Conservation (phyloP, 371 early-diverging fungal species). For the Circinella minor region DNA sequence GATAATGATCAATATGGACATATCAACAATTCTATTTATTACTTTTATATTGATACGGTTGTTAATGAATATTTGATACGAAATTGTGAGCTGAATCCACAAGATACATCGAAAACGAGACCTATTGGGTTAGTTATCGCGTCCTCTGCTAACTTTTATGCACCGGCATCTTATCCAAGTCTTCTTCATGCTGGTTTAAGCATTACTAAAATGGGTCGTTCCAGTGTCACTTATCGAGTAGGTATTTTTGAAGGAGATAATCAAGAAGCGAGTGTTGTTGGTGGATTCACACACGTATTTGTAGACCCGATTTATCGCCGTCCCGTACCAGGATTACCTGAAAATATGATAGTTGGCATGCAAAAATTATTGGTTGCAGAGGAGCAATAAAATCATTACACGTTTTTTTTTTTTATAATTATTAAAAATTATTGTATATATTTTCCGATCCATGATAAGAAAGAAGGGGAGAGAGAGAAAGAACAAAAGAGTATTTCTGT, state of each 20-base stretch:
- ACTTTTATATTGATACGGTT: constrained; percentile 64
- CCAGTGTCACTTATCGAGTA: constrained; percentile 63
- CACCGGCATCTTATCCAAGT: constrained; percentile 58
- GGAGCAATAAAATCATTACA: constrained; percentile 1
- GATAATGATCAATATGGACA: constrained; percentile 71
- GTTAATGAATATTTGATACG: constrained; percentile 63
- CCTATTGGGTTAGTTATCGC: constrained; percentile 63
- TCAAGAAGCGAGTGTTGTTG: constrained; percentile 42
- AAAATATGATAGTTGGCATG: constrained; percentile 28
- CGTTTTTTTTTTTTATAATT: not conserved
- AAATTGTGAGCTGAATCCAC: constrained; percentile 50
- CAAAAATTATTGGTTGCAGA: constrained; percentile 12
- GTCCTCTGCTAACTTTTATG: constrained; percentile 54
- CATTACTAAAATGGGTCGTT: constrained; percentile 58
- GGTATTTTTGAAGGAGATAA: constrained; percentile 60
- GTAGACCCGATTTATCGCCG: constrained; percentile 39
- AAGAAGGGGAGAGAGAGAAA: not conserved
- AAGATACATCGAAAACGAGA: constrained; percentile 29
- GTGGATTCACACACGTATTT: constrained; percentile 56
- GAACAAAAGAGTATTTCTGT: no score
- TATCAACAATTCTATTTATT: constrained; percentile 66
- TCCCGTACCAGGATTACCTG: constrained; percentile 37
- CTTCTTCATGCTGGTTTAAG: constrained; percentile 58
- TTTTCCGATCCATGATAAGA: not conserved
- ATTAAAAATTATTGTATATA: no score